These are phyloP conservation scores for Phytopythium litorale DNA, from an alignment of 352 stramenopile genomes.

Conservation along the genomic window DNA sequence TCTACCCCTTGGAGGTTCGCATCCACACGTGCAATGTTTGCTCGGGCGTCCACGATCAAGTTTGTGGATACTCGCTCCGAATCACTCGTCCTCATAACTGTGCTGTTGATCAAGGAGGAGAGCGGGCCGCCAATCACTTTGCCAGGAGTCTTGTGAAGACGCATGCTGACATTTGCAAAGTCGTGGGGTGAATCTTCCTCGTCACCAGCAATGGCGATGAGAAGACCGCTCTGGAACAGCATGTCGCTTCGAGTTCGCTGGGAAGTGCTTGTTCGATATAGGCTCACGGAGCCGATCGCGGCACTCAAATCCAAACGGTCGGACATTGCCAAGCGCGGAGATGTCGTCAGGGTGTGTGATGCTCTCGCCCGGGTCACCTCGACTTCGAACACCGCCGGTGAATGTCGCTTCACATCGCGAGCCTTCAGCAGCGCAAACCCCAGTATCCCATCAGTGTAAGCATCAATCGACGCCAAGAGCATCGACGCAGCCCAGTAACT, in stretches of 20 bases:
- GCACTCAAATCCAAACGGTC: constrained; percentile 22
- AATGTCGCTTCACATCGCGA: not conserved
- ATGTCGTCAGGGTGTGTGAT: constrained; percentile 18
- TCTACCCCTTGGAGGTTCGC: constrained; percentile 16
- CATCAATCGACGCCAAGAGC: constrained; percentile 9
- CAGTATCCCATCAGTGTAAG: not conserved
- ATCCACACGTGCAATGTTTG: constrained; percentile 11
- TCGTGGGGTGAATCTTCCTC: not conserved
- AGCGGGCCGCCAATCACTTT: not conserved
- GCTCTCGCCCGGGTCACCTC: constrained; percentile 20
- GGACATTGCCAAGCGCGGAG: constrained; percentile 16
- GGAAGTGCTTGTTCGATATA: constrained; percentile 9
- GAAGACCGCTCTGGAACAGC: constrained; percentile 26
- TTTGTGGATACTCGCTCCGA: not conserved
- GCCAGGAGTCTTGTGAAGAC: constrained; percentile 5
- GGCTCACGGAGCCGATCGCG: constrained; percentile 25
- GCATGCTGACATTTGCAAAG: not conserved
- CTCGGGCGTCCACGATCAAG: constrained; percentile 7
- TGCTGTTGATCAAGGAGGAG: not conserved
- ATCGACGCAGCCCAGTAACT: constrained; percentile 8
- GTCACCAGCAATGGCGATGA: not conserved
- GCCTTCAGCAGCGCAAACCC: not conserved
- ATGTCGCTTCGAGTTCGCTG: not conserved
- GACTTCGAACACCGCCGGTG: constrained; percentile 19
- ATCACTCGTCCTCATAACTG: not conserved